Conservation (phyloP, 2,329 filamentous ascomycete genomes). For the Fusarium mangiferae region DNA sequence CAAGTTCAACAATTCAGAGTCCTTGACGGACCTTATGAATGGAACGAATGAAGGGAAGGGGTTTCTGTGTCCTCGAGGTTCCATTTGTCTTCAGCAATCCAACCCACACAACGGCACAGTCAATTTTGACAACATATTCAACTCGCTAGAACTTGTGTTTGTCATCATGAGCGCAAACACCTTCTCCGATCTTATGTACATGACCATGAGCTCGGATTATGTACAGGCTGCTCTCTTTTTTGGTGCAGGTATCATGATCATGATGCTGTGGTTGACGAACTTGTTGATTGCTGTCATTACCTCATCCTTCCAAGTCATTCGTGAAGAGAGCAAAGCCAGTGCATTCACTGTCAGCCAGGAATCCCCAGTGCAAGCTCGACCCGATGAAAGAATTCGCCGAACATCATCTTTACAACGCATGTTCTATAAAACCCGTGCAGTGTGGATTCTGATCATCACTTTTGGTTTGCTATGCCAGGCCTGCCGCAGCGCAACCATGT, state of each 20-base stretch:
- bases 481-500: slow-evolving; percentile 81
- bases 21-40: slow-evolving; percentile 59
- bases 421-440: slow-evolving; percentile 76
- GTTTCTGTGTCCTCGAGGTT: slow-evolving; percentile 86
- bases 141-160: slow-evolving; percentile 94
- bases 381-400: slow-evolving; percentile 52
- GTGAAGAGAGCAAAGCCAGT: slow-evolving; percentile 93
- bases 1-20: slow-evolving; percentile 50
- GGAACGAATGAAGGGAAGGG: slow-evolving; percentile 75
- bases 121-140: slow-evolving; percentile 93
- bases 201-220: slow-evolving; percentile 91
- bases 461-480: slow-evolving; percentile 84
- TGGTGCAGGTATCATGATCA: slow-evolving; percentile 80
- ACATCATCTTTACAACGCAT: slow-evolving; percentile 70
- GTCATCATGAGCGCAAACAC: slow-evolving; percentile 99
- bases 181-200: slow-evolving; percentile 94
- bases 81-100: slow-evolving; percentile 79
- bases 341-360: slow-evolving; percentile 85
- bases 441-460: slow-evolving; percentile 85
- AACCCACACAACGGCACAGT: slow-evolving; percentile 88
- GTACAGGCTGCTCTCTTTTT: slow-evolving; percentile 84
- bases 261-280: slow-evolving; percentile 97
- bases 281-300: slow-evolving; percentile 96
- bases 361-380: slow-evolving; percentile 48
- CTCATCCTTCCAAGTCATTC: slow-evolving; percentile 96